A percentile compares a stretch with the other conserved stretches of the same genome.
Conservation (phyloP, 1,284 basidiomycete genomes). For the Moniliella sp. region DNA sequence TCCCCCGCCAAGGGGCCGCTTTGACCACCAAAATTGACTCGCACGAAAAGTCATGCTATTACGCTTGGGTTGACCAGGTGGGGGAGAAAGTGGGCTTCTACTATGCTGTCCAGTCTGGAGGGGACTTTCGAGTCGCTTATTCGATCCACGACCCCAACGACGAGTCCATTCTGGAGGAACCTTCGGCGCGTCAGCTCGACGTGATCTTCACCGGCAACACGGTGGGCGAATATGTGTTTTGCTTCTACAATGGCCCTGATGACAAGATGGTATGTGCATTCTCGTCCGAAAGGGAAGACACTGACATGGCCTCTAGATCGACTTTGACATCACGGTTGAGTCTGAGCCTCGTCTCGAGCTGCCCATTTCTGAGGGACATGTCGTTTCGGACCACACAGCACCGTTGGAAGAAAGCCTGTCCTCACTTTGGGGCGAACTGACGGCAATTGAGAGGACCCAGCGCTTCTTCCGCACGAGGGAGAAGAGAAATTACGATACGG, state of each 20-base stretch:
- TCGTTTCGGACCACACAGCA: constrained; percentile 22
- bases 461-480: constrained; percentile 29
- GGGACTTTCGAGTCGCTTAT: constrained; percentile 89
- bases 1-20: constrained; percentile 41
- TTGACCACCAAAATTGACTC: constrained; percentile 65
- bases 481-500: constrained; percentile 25
- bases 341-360: constrained; percentile 24
- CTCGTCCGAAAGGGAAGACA: background rate
- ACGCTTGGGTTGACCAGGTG: constrained; percentile 80
- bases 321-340: constrained; percentile 34
- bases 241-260: constrained; percentile 66
- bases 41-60: constrained; percentile 77
- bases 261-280: background rate
- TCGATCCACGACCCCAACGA: constrained; percentile 71
- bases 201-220: constrained; percentile 84
- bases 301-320: constrained; percentile 7
- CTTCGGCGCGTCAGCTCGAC: constrained; percentile 77
- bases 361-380: constrained; percentile 13
- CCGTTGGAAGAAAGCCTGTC: constrained; percentile 24
- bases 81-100: constrained; percentile 66
- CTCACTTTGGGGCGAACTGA: constrained; percentile 14
- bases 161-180: constrained; percentile 61
- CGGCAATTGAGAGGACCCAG: constrained; percentile 18
- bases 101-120: constrained; percentile 71
- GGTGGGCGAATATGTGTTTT: constrained; percentile 88